Conservation (phyloP, 169 alveolate genomes). For the Cryptosporidium baileyi region DNA sequence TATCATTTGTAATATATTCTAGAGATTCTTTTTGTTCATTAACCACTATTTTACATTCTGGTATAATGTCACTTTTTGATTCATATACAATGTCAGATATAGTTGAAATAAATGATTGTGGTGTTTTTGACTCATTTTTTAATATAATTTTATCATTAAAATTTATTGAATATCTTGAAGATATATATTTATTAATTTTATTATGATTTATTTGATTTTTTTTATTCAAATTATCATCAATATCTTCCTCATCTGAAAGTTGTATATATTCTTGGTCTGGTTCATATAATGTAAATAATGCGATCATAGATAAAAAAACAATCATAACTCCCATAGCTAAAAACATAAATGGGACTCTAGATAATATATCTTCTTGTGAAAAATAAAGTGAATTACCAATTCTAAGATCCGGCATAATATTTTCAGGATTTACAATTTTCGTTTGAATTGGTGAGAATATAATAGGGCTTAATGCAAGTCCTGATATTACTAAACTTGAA, state of each 20-base stretch:
- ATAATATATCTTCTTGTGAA: conserved; percentile 17
- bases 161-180: too few species aligned
- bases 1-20: too few species aligned
- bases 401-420: conserved; percentile 5
- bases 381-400: conserved; percentile 28
- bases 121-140: too few species aligned
- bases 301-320: background rate
- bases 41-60: too few species aligned
- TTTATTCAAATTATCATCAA: too few species aligned
- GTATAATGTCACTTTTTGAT: too few species aligned
- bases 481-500: conserved; percentile 51
- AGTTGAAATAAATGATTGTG: too few species aligned
- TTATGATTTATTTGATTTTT: too few species aligned
- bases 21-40: too few species aligned
- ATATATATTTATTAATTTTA: too few species aligned
- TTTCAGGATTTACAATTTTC: conserved; percentile 17
- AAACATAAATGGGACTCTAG: conserved; percentile 45
- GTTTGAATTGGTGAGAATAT: conserved; percentile 60
- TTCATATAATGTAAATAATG: conserved; percentile 17
- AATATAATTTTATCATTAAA: too few species aligned
- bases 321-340: conserved; percentile 34
- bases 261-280: background rate
- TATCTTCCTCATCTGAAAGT: background rate
- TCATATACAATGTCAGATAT: too few species aligned
- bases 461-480: conserved; percentile 56